Conservation (phyloP, 2,329 filamentous ascomycete species). For the Periconia macrospinosa region DNA sequence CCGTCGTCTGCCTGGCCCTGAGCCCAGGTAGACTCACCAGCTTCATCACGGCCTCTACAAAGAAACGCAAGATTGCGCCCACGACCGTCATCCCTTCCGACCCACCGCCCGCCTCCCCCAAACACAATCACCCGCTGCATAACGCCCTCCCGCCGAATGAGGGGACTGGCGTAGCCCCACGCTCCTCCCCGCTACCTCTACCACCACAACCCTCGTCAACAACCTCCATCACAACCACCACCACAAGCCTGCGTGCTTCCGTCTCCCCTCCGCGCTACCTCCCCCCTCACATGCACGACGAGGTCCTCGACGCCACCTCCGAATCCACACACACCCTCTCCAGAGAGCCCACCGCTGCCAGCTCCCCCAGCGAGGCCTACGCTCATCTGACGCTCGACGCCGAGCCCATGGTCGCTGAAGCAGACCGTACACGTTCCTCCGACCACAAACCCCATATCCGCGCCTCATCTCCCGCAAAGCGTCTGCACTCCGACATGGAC, state of each 20-base stretch:
- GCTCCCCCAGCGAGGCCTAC: slow-evolving; percentile 57
- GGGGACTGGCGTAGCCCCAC: slow-evolving; percentile 32
- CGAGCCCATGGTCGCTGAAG: slow-evolving; percentile 34
- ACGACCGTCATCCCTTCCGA: slow-evolving; percentile 11
- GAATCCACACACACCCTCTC: slow-evolving; percentile 24
- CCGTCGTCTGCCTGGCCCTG: slow-evolving; percentile 33
- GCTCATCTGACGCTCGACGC: slow-evolving; percentile 54
- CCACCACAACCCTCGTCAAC: slow-evolving; percentile 4
- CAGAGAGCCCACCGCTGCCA: slow-evolving; percentile 42
- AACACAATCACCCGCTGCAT: neutral
- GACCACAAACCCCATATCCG: slow-evolving; percentile 37
- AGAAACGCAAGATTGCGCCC: slow-evolving; percentile 51
- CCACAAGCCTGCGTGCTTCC: slow-evolving; percentile 21
- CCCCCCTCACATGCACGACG: slow-evolving; percentile 59
- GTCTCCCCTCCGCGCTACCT: slow-evolving; percentile 52
- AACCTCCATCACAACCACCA: neutral
- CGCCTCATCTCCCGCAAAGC: slow-evolving; percentile 58
- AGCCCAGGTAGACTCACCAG: slow-evolving; percentile 40
- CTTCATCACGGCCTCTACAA: slow-evolving; percentile 47
- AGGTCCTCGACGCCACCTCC: slow-evolving; percentile 44
- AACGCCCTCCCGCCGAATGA: slow-evolving; percentile 35
- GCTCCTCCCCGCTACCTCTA: slow-evolving; percentile 40
- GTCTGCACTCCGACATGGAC: slow-evolving; percentile 59
- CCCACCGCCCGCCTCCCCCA: slow-evolving; percentile 1
- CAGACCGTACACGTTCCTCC: slow-evolving; percentile 24